A percentile compares a stretch with the other conserved stretches of the same genome.
Evolutionary conservation across 345 rosid species (phyloP).

Genomic region (Corchorus olitorius): DNA sequence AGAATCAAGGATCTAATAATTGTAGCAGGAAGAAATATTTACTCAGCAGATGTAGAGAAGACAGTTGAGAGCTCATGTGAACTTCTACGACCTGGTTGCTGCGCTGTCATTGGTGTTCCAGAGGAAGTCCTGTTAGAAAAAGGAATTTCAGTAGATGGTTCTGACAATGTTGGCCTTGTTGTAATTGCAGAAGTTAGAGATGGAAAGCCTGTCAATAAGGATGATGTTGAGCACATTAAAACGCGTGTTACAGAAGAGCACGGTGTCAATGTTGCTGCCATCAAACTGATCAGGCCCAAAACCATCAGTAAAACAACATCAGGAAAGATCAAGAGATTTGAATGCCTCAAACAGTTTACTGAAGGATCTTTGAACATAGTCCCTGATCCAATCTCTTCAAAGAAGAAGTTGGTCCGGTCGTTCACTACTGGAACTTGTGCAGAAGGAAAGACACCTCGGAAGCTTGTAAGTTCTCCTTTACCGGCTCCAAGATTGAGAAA

Average conservation of each 20-base stretch:
- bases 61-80: conserved; percentile 65
- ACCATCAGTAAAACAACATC: conserved; percentile 70
- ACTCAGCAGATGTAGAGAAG: conserved; percentile 72
- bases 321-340: conserved; percentile 76
- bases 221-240: conserved; percentile 42
- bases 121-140: conserved; percentile 60
- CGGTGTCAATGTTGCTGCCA: conserved; percentile 50
- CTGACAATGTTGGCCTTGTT: conserved; percentile 66
- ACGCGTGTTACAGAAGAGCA: conserved; percentile 61
- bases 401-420: conserved; percentile 39
- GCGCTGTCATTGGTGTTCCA: conserved; percentile 71
- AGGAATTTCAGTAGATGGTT: conserved; percentile 54
- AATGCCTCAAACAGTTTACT: conserved; percentile 58
- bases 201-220: conserved; percentile 43
- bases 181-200: conserved; percentile 72
- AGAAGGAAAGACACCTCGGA: conserved; percentile 51
- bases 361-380: conserved; percentile 51
- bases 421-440: conserved; percentile 52
- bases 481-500: conserved; percentile 34
- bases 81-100: conserved; percentile 63
- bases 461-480: conserved; percentile 31
- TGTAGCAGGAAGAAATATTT: conserved; percentile 68
- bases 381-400: conserved; percentile 43
- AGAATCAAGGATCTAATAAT: conserved; percentile 78
- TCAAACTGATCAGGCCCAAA: conserved; percentile 60